Base-by-base conservation (phyloP, 2,329 filamentous ascomycete genomes). In the Tympanopsis confertula region DNA sequence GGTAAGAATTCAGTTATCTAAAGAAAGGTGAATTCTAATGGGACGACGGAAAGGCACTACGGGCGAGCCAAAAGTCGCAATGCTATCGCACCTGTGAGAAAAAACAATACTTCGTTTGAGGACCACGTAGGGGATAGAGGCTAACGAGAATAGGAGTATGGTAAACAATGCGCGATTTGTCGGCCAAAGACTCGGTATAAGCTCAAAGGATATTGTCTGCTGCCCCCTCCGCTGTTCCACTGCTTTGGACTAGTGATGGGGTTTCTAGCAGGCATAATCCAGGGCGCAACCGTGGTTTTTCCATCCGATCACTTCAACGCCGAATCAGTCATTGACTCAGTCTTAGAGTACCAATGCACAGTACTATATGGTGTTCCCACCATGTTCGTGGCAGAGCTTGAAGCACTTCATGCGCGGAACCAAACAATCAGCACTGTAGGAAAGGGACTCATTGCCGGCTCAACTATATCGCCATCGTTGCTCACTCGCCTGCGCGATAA, bases 181-280 rank as follows among this genome's bases (percentile, higher is more conserved):
- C 37, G 79, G 78, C 2, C 74, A 80, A 44, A 62, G 78, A 13
- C 80, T 83, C 74, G 59, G 71, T 1, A 57, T 84, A 15, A 80
- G 74, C 0, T 56, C 66, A 2, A 46, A 68, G 1, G 80, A 85
- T 47, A 61, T 81, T 5, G 66, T 80, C 3, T 79, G 74, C 50
- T 80, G 75, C 44, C 73, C 74, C 74, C 75, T 2, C 76, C 76
- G 0, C 59, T 80, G 3, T 80, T 80, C 54, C 76, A 80, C 50
- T 84, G 79, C 53, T 85, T 85, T 46, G 80, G 80, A n/a, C 71
- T 74, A 40, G 78, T 83, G 18, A 57, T 84, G 2, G 80, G 80
- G 5, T 81, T 81, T 48, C 78, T 84, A 66, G 76, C 79, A 0
- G 79, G 74, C 2, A 71, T 76, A 10, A 81, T 76, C 0, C 78